phyloP scores from a whole-genome alignment of 768 basidiomycete genomes.

The Pleurotus eryngii region DNA sequence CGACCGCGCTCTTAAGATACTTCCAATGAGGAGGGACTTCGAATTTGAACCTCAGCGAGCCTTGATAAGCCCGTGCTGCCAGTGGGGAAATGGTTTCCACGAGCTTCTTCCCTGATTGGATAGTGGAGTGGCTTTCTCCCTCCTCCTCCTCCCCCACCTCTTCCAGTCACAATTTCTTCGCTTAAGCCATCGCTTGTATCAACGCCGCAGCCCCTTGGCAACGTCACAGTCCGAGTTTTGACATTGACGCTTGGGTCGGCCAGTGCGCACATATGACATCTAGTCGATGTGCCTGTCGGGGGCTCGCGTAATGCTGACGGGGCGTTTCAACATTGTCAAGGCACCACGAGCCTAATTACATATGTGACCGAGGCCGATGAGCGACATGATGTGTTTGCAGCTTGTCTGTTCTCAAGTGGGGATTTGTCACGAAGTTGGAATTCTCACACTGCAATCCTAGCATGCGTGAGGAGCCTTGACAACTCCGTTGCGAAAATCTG shows the following conservation, averaged over 20 bases:
- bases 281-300: no score
- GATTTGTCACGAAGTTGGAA: not conserved
- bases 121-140: not conserved
- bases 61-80: not conserved
- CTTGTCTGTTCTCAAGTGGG: not conserved
- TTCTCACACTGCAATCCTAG: not conserved
- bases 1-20: not conserved
- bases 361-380: conserved; percentile 4
- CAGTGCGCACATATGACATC: not conserved
- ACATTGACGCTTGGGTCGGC: conserved; percentile 1
- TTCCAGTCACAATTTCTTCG: no score
- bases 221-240: not conserved
- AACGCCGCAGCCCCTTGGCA: no score
- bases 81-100: not conserved
- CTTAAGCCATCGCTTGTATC: no score
- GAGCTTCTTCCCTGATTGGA: not conserved
- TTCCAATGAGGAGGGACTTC: not conserved
- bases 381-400: not conserved
- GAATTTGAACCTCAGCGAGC: not conserved
- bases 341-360: no score
- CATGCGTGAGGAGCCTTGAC: not conserved
- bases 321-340: not conserved
- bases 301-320: not conserved
- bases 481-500: not conserved
- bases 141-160: no score